A percentile compares a stretch with the other conserved stretches of the same genome.
These are phyloP conservation scores for Podila epigama DNA, from an alignment of 192 early-diverging fungal genomes.

Conservation along the genomic window DNA sequence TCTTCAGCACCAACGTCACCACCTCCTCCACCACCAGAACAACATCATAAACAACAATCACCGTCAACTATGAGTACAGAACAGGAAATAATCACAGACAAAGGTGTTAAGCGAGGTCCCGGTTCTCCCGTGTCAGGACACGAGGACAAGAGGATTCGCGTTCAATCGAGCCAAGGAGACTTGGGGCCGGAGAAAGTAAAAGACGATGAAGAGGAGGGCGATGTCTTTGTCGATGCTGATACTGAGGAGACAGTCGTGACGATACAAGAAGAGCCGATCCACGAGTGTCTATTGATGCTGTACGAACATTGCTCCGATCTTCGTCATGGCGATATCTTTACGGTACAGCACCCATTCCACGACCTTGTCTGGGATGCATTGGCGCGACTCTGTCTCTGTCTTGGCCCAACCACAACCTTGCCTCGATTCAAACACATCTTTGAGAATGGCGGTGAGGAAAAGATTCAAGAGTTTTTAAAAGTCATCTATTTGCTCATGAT, in stretches of 20 bases:
- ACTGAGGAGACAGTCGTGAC: background rate
- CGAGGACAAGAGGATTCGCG: conserved; percentile 3
- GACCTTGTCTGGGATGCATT: conserved; percentile 29
- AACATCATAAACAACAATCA: background rate
- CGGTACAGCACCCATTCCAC: conserved; percentile 18
- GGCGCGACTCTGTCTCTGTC: conserved; percentile 13
- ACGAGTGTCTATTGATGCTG: conserved; percentile 34
- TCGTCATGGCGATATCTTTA: conserved; percentile 10
- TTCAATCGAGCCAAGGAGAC: too few relatives aligned
- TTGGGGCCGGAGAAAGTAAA: too few relatives aligned
- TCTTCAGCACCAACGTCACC: too few relatives aligned
- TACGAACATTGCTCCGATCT: conserved; percentile 36
- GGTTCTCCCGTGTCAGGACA: background rate
- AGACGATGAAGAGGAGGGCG: too few relatives aligned
- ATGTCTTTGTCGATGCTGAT: too few relatives aligned
- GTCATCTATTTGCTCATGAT: conserved; percentile 12
- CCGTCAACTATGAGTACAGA: background rate
- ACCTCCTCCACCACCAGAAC: background rate
- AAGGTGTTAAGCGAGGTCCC: background rate
- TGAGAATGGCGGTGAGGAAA: conserved; percentile 19
- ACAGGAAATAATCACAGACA: background rate
- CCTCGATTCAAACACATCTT: conserved; percentile 23
- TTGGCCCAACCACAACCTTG: conserved; percentile 9
- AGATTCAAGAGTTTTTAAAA: conserved; percentile 30
- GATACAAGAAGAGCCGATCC: conserved; percentile 7